These are phyloP conservation scores for Pseudozyma sp. DNA, from an alignment of 1,284 basidiomycete genomes.

Conservation along the genomic window DNA sequence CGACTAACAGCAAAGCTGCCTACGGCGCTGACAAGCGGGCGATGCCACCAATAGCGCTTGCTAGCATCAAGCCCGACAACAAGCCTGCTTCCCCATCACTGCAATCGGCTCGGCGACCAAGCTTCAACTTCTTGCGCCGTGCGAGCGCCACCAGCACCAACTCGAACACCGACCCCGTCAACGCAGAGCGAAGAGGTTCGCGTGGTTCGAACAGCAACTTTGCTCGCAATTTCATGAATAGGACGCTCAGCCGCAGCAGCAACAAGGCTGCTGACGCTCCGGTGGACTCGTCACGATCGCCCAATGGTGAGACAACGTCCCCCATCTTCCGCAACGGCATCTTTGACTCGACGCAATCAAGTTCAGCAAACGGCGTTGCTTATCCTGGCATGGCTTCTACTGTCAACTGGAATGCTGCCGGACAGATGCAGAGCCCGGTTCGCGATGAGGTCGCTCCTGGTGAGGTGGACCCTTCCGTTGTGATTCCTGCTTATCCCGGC, in stretches of 20 bases:
- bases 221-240: slow-evolving; percentile 38
- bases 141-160: slow-evolving; percentile 29
- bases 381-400: slow-evolving; percentile 45
- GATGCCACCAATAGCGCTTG: slow-evolving; percentile 20
- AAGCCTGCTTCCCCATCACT: slow-evolving; percentile 30
- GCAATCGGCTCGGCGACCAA: slow-evolving; percentile 21
- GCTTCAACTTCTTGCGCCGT: slow-evolving; percentile 43
- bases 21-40: slow-evolving; percentile 4
- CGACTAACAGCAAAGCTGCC: slow-evolving; percentile 4
- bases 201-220: slow-evolving; percentile 17
- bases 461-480: slow-evolving; percentile 23
- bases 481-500: slow-evolving; percentile 28
- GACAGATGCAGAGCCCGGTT: background rate
- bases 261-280: slow-evolving; percentile 13
- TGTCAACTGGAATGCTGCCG: slow-evolving; percentile 32
- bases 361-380: background rate
- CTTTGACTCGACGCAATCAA: slow-evolving; percentile 17
- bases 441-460: slow-evolving; percentile 17
- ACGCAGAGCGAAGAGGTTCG: slow-evolving; percentile 28
- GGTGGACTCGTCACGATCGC: slow-evolving; percentile 2
- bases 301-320: slow-evolving; percentile 9
- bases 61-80: slow-evolving; percentile 14
- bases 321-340: slow-evolving; percentile 31
- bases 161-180: slow-evolving; percentile 16
- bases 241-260: slow-evolving; percentile 36